Percentiles rank a stretch among this genome's conserved stretches.
Evolutionary conservation across 2,329 filamentous ascomycete species (phyloP).

Genomic region (Ceratocystis alfenasii): DNA sequence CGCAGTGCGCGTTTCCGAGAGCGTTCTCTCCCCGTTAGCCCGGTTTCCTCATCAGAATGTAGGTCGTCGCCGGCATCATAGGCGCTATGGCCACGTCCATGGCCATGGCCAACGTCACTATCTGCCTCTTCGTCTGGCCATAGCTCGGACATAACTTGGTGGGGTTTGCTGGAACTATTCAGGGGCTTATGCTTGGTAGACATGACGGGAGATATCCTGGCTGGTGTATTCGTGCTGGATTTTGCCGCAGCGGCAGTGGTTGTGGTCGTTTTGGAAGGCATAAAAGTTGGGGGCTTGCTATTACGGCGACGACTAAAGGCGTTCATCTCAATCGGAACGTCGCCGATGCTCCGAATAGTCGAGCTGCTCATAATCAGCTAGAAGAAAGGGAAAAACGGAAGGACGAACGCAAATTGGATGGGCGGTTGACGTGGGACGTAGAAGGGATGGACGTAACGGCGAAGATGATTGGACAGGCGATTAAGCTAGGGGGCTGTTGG

Average conservation of each 20-base stretch:
- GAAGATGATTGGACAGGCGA: background rate
- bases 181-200: background rate
- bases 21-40: slow-evolving; percentile 62
- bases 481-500: too few species aligned
- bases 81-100: background rate
- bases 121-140: slow-evolving; percentile 27
- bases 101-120: slow-evolving; percentile 35
- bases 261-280: background rate
- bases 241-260: background rate
- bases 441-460: background rate
- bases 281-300: slow-evolving; percentile 19
- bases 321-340: slow-evolving; percentile 21
- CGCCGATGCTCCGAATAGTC: slow-evolving; percentile 11
- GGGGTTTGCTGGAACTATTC: background rate
- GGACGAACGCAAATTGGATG: background rate
- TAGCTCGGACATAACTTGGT: slow-evolving; percentile 15
- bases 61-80: slow-evolving; percentile 56
- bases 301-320: slow-evolving; percentile 25
- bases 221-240: background rate
- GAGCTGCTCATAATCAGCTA: slow-evolving; percentile 18
- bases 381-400: background rate
- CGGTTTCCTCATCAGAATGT: slow-evolving; percentile 81
- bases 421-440: background rate
- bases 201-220: background rate
- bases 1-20: slow-evolving; percentile 54